Evolutionary conservation across 1,284 basidiomycete genomes (phyloP), one percentile per base, ranked within the genome.

Genomic region (Pseudozyma thailandica): DNA sequence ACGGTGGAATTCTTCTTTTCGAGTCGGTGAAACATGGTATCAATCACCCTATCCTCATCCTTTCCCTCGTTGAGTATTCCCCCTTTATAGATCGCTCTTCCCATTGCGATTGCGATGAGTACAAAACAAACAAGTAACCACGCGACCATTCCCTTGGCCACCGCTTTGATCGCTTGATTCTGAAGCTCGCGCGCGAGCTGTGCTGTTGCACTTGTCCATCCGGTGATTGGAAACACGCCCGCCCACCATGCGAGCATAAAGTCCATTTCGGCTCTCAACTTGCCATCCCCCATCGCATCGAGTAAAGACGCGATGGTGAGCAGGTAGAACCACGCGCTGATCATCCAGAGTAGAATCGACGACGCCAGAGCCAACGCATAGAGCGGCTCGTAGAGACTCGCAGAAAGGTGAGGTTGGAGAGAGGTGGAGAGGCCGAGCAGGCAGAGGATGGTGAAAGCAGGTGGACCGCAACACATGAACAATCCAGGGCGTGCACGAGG

Each of bases 201-300:
- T 15, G 49, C 42, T 2, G 72, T 74, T 4, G 60, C 61, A 13
- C 38, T 61, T 0, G 42, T 48, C 28, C 66, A 72, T 0, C 72
- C 72, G 0, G 56, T 48, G 48, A 58, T 63, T 1, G 72, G 72
- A 37, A 74, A 74, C 7, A 74, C 51, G 16, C 42, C 43, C 5
- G 72, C 72, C 65, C 66, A 74, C 72, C 72, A 74, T 16, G 55
- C 51, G 2, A 74, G 37, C 15, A 51, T 59, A 28, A 74, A 74
- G 27, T 55, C 56, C 31, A 72, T 41, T 33, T 63, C 25, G 3
- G 23, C 25, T 4, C 60, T 38, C 44, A 47, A 15, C 20, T 33
- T 12, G 6, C 25, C 13, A 6, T 42, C n/a, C 5, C 39, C 2
- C 9, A 55, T 3, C 0, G 45, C 47, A 2, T 44, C 8, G 2